phyloP scores from a whole-genome alignment of 2,329 filamentous ascomycete species.

The Coccinonectria pachysandricola region DNA sequence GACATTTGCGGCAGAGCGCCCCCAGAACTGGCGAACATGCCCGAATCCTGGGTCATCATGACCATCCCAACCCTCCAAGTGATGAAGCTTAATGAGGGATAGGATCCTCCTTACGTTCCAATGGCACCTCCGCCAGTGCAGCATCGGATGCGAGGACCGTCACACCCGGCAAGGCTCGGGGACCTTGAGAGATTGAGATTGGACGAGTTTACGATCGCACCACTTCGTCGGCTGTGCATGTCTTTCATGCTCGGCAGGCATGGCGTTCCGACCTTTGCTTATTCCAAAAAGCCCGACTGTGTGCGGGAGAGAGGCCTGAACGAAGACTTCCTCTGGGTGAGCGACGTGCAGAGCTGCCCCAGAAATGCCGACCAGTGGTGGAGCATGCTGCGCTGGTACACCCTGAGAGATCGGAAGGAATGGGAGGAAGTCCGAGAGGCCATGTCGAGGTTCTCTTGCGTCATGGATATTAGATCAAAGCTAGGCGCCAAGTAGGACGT shows the following conservation, averaged over 20 bases:
- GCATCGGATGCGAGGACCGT: background rate
- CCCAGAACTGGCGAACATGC: conserved; percentile 3
- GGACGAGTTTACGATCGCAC: conserved; percentile 2
- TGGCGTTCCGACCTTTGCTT: conserved; percentile 14
- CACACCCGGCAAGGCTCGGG: conserved; percentile 3
- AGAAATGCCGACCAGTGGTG: conserved; percentile 6
- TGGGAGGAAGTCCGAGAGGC: conserved; percentile 11
- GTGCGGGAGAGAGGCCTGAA: conserved; percentile 2
- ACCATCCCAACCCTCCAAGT: conserved; percentile 11
- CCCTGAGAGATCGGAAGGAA: conserved; percentile 2
- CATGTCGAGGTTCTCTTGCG: conserved; percentile 13
- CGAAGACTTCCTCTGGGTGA: conserved; percentile 12
- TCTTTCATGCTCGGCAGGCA: conserved; percentile 13
- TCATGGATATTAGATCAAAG: conserved; percentile 11
- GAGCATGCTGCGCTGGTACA: conserved; percentile 4
- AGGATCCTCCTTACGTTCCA: conserved; percentile 6
- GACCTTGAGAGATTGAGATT: conserved; percentile 7
- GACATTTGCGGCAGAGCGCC: conserved; percentile 2
- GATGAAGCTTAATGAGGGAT: conserved; percentile 12
- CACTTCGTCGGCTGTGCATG: conserved; percentile 5
- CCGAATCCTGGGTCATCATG: conserved; percentile 9
- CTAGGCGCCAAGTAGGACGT: conserved; percentile 8
- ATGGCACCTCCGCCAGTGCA: background rate
- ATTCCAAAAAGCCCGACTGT: conserved; percentile 6
- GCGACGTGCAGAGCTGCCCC: conserved; percentile 2